phyloP scores from a whole-genome alignment of 805 yeast genomes.

The Candida incommunis region DNA sequence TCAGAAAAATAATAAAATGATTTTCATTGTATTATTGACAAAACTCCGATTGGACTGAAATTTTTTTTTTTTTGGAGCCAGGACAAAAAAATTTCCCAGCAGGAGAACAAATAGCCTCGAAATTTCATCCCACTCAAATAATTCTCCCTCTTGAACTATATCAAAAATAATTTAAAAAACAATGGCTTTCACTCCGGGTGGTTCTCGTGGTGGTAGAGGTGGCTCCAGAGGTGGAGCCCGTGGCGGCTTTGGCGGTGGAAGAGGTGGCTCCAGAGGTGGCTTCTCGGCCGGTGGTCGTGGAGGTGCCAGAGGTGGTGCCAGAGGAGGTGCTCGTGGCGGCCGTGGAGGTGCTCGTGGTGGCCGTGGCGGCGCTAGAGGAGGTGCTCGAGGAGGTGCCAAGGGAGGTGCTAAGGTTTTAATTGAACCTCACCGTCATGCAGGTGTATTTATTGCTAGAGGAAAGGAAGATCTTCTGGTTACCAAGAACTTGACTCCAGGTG shows the following conservation, averaged over 20 bases:
- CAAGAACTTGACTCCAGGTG: slow-evolving; percentile 96
- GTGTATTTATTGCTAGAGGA: slow-evolving; percentile 97
- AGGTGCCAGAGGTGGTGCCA: slow-evolving; percentile 24
- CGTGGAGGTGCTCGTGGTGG: slow-evolving; percentile 37
- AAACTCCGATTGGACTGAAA: neutral
- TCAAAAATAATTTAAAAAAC: too few relatives aligned
- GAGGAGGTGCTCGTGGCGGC: slow-evolving; percentile 38
- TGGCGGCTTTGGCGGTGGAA: slow-evolving; percentile 22
- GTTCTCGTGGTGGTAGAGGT: slow-evolving; percentile 33
- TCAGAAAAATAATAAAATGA: slow-evolving; percentile 1
- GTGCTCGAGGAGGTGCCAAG: slow-evolving; percentile 40
- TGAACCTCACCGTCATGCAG: slow-evolving; percentile 98
- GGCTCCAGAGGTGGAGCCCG: slow-evolving; percentile 36
- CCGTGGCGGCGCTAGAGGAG: slow-evolving; percentile 44
- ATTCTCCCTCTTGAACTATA: slow-evolving; percentile 1
- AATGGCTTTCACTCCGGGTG: slow-evolving; percentile 68
- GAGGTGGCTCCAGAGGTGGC: slow-evolving; percentile 22
- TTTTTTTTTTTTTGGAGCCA: neutral
- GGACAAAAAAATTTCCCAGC: slow-evolving; percentile 1
- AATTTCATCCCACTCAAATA: neutral
- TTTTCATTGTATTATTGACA: neutral
- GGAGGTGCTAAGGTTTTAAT: slow-evolving; percentile 87
- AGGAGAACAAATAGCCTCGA: neutral
- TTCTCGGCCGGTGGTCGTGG: slow-evolving; percentile 15
- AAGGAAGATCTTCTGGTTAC: slow-evolving; percentile 97